Evolutionary conservation across 495 filamentous ascomycete genomes (phyloP).

Genomic region (Penicillium paxilli): DNA sequence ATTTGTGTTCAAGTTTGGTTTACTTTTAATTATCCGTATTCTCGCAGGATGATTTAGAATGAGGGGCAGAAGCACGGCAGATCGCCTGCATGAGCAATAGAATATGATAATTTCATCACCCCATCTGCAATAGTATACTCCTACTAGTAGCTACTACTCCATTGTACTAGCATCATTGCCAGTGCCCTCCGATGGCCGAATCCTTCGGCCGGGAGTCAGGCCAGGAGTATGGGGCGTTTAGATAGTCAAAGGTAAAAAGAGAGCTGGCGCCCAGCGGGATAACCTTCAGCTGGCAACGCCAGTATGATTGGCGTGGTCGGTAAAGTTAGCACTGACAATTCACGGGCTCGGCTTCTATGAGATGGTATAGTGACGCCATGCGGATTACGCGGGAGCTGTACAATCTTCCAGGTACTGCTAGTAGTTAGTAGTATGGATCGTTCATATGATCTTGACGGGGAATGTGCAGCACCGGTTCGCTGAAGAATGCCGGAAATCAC

Average conservation of each 20-base stretch:
- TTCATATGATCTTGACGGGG: neutral
- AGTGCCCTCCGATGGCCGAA: neutral
- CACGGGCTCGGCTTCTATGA: neutral
- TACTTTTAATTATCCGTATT: neutral
- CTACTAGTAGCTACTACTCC: too few species aligned
- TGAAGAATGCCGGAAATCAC: neutral
- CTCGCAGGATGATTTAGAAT: neutral
- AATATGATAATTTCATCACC: conserved; percentile 1
- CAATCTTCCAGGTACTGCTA: neutral
- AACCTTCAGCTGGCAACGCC: neutral
- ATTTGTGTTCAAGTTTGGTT: neutral
- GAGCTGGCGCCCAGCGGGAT: neutral
- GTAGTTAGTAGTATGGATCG: neutral
- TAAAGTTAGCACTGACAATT: neutral
- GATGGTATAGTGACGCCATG: neutral
- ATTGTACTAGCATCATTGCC: too few species aligned
- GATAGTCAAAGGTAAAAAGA: neutral
- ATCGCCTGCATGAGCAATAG: conserved; percentile 13
- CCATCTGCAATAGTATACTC: neutral
- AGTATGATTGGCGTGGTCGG: neutral
- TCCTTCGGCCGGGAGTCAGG: neutral
- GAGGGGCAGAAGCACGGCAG: conserved; percentile 2
- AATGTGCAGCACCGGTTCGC: neutral
- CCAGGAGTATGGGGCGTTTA: neutral
- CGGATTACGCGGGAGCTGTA: neutral